Percentiles rank a stretch among this genome's conserved stretches.
These are phyloP conservation scores for Elasticomyces elasticus DNA, from an alignment of 495 filamentous ascomycete genomes.

Conservation along the genomic window DNA sequence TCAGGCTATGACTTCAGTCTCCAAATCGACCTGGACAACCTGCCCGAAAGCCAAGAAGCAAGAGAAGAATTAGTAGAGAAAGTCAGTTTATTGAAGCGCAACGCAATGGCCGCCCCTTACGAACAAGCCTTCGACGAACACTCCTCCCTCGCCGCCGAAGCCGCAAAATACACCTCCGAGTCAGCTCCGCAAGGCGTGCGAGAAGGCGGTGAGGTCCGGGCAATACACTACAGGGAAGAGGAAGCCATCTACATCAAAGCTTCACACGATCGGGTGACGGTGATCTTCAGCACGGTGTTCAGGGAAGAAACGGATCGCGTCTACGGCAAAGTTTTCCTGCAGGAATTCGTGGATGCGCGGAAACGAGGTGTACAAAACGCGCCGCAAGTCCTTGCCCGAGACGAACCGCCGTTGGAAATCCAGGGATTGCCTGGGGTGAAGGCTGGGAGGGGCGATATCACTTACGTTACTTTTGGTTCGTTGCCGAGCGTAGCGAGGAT, in stretches of 20 bases:
- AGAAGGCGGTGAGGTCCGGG: slow-evolving; percentile 88
- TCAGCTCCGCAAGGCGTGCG: slow-evolving; percentile 77
- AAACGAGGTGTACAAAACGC: slow-evolving; percentile 94
- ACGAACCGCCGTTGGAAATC: slow-evolving; percentile 86
- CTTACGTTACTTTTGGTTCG: slow-evolving; percentile 95
- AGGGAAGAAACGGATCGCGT: slow-evolving; percentile 93
- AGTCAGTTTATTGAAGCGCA: slow-evolving; percentile 84
- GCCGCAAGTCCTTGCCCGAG: slow-evolving; percentile 93
- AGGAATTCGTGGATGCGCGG: slow-evolving; percentile 94
- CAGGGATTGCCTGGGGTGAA: slow-evolving; percentile 75
- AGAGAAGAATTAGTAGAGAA: slow-evolving; percentile 75
- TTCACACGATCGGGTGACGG: slow-evolving; percentile 89
- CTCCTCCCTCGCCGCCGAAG: slow-evolving; percentile 71
- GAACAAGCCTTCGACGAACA: slow-evolving; percentile 93
- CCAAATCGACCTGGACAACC: slow-evolving; percentile 71
- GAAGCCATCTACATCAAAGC: slow-evolving; percentile 99
- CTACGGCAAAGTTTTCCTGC: slow-evolving; percentile 90
- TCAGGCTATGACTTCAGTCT: slow-evolving; percentile 91
- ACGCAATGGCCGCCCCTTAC: slow-evolving; percentile 96
- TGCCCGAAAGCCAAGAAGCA: slow-evolving; percentile 69
- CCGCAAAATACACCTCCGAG: slow-evolving; percentile 80
- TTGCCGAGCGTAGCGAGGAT: too few species aligned
- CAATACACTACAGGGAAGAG: slow-evolving; percentile 95
- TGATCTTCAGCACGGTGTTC: slow-evolving; percentile 98
- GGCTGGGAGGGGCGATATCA: slow-evolving; percentile 65